A percentile compares a stretch with the other conserved stretches of the same genome.
Conservation (phyloP, 495 filamentous ascomycete species). For the Astrothelium macrocarpum region DNA sequence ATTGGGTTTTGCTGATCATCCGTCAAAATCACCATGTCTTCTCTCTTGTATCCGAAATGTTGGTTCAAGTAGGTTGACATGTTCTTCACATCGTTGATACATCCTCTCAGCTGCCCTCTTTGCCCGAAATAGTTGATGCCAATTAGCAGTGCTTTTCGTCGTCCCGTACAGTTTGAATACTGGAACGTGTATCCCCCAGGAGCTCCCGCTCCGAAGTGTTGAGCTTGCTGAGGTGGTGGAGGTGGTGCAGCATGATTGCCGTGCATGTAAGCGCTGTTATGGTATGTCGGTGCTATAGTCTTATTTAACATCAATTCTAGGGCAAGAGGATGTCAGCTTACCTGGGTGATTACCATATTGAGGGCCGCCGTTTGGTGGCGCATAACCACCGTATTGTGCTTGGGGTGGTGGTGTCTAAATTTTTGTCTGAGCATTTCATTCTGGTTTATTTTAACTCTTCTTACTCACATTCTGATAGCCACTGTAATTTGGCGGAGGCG, state of each 20-base stretch:
- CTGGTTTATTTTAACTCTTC: background rate
- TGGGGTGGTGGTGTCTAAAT: conserved; percentile 21
- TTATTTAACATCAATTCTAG: background rate
- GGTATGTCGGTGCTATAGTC: background rate
- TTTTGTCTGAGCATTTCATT: background rate
- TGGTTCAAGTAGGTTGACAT: conserved; percentile 89
- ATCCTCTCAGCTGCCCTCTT: conserved; percentile 81
- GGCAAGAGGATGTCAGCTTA: background rate
- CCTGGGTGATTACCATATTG: background rate
- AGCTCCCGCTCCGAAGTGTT: conserved; percentile 69
- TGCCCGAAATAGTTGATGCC: conserved; percentile 98
- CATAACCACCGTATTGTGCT: conserved; percentile 26
- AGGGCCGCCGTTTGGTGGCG: background rate
- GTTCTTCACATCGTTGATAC: conserved; percentile 97
- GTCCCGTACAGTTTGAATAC: conserved; percentile 86
- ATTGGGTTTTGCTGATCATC: conserved; percentile 96
- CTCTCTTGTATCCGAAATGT: conserved; percentile 84
- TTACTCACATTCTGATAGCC: conserved; percentile 12
- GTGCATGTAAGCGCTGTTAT: conserved; percentile 38
- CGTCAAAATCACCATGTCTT: conserved; percentile 97
- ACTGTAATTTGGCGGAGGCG: conserved; percentile 15
- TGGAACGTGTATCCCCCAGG: conserved; percentile 72
- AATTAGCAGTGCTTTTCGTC: conserved; percentile 84
- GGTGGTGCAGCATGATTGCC: conserved; percentile 33
- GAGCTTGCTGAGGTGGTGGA: conserved; percentile 45